Evolutionary conservation across 805 yeast species (phyloP), one percentile per base, ranked within the genome.

Genomic region (Kodamaea laetipori): DNA sequence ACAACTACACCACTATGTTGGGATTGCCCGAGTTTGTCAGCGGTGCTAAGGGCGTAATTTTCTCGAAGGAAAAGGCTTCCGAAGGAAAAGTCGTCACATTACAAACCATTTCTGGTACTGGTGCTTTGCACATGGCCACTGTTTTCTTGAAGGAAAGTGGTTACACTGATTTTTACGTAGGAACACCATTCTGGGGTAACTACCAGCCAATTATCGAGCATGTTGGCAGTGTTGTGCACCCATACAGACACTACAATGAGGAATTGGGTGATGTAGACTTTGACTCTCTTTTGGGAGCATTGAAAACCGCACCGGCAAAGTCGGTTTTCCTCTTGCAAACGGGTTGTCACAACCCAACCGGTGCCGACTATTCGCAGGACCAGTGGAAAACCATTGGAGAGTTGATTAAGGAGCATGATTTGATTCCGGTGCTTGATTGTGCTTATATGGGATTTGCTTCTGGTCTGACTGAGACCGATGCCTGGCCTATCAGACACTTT

Each of bases 311-410:
- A 7, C 62, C 67, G 3, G 53, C 51, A 9, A 53, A 58, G 17
- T 58, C 73, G 0, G 64, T 66, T 15, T 65, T 70, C 45, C 48
- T 70, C 19, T 56, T 70, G 36, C 76, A 70, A 50, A 66, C 71
- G 11, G 69, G 73, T 43, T 70, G 76, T 51, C 76, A 70, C 54
- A 70, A 70, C 52, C 76, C 76, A 3, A 70, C 76, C 11, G 76
- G 74, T 1, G 64, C 69, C 11, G 76, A 70, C 51, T 64, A 57
- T 45, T 41, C 64, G 19, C 39, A 53, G 35, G 66, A 63, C 6
- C 72, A 70, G 49, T 70, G 76, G 76, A 47, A 43, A 31, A 46
- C 54, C 42, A 61, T 70, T 21, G 56, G 58, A 13, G 52, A 47
- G 18, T 43, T 64, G 28, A 36, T 66, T 26, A 56, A 63, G 43